Evolutionary conservation across 139 green algal species (phyloP).

Genomic region (Chlorella sorokiniana): DNA sequence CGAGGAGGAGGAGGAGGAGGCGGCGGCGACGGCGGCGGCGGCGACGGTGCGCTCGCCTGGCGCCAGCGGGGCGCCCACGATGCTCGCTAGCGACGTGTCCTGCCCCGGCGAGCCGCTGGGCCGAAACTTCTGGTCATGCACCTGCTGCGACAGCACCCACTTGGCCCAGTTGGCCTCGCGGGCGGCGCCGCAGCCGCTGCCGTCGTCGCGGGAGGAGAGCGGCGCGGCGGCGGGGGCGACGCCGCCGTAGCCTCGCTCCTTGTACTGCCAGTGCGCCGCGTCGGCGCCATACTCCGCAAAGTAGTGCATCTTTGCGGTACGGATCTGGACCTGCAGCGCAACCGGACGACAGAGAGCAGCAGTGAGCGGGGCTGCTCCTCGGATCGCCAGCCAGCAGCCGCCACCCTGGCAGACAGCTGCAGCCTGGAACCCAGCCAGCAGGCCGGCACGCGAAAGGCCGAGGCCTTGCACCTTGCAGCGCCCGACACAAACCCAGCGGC

Average conservation of each 20-base stretch:
- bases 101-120: slow-evolving; percentile 50
- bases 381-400: neutral
- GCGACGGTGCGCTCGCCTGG: neutral
- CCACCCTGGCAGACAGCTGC: neutral
- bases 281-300: slow-evolving; percentile 88
- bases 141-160: slow-evolving; percentile 34
- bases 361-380: neutral
- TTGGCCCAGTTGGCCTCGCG: slow-evolving; percentile 45
- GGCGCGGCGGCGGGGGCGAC: neutral
- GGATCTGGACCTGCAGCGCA: slow-evolving; percentile 81
- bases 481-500: too few relatives aligned
- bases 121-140: slow-evolving; percentile 59
- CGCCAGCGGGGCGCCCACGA: neutral
- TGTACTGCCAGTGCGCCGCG: slow-evolving; percentile 97
- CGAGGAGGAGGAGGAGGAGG: too few relatives aligned
- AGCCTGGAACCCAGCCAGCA: neutral
- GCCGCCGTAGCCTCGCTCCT: slow-evolving; percentile 66
- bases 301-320: slow-evolving; percentile 94
- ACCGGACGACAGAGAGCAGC: neutral
- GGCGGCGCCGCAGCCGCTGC: slow-evolving; percentile 1
- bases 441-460: too few relatives aligned
- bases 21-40: neutral
- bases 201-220: neutral
- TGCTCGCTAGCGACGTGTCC: slow-evolving; percentile 35
- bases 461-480: too few relatives aligned